These are phyloP conservation scores for Aspergillus ustus DNA, from an alignment of 2,329 filamentous ascomycete species.

Conservation along the genomic window DNA sequence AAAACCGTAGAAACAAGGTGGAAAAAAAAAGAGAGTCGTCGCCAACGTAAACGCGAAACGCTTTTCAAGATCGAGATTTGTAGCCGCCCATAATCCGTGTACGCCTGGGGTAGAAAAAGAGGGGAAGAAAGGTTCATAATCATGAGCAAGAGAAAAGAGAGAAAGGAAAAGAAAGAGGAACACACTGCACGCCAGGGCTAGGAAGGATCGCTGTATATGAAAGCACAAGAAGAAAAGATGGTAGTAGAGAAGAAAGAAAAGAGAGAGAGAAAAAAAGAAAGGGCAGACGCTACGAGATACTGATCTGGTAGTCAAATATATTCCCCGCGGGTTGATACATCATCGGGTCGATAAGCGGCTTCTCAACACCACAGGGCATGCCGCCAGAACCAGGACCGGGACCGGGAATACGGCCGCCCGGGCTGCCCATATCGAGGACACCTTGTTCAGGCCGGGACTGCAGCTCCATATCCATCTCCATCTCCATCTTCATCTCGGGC, in stretches of 20 bases:
- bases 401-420: background rate
- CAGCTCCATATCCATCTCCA: background rate
- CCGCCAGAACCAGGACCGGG: background rate
- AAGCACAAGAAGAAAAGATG: background rate
- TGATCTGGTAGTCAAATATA: slow-evolving; percentile 12
- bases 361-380: slow-evolving; percentile 8
- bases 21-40: no score
- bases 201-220: background rate
- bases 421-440: background rate
- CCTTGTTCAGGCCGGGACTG: background rate
- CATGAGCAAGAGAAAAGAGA: background rate
- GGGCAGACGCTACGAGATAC: background rate
- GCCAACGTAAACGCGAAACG: background rate
- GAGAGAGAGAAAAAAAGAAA: background rate
- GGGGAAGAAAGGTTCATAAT: no score
- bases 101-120: background rate
- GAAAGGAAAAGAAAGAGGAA: background rate
- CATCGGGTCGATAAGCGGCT: slow-evolving; percentile 8
- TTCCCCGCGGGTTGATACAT: background rate
- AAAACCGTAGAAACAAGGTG: no score
- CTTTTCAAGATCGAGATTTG: background rate
- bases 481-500: no score
- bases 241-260: background rate
- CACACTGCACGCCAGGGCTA: no score
- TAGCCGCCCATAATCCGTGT: background rate